These are phyloP conservation scores for Moelleriella libera DNA, from an alignment of 2,329 filamentous ascomycete species.

Conservation along the genomic window DNA sequence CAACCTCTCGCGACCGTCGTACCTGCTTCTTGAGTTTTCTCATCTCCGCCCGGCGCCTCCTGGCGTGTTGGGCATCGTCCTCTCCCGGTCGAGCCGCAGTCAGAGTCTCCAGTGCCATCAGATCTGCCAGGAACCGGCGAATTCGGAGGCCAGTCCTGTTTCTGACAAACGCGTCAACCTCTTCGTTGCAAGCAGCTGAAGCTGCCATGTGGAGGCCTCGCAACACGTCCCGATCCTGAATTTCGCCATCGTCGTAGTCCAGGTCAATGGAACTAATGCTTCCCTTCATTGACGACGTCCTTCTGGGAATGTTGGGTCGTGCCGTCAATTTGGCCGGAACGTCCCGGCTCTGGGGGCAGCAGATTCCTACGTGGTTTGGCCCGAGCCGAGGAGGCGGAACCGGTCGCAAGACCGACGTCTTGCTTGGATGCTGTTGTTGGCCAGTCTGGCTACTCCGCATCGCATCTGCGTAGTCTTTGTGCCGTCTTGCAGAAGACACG, in stretches of 20 bases:
- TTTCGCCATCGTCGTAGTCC: conserved; percentile 21
- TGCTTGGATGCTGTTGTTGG: not conserved
- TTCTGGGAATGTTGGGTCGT: conserved; percentile 19
- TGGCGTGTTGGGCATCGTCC: conserved; percentile 11
- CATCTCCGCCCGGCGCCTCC: conserved; percentile 15
- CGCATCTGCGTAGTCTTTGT: not conserved
- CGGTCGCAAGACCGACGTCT: not conserved
- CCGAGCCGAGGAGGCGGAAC: conserved; percentile 4
- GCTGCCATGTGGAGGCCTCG: conserved; percentile 40
- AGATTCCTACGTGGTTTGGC: conserved; percentile 11
- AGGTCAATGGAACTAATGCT: conserved; percentile 8
- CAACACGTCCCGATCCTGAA: conserved; percentile 37
- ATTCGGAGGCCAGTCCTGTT: conserved; percentile 37
- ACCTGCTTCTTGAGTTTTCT: conserved; percentile 20
- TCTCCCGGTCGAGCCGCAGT: conserved; percentile 14
- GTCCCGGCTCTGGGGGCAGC: conserved; percentile 13
- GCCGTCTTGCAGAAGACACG: not conserved
- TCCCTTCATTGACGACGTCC: conserved; percentile 19
- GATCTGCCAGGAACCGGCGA: conserved; percentile 38
- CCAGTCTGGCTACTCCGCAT: not conserved
- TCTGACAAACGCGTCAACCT: conserved; percentile 36
- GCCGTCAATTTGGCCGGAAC: conserved; percentile 10
- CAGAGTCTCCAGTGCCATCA: conserved; percentile 35
- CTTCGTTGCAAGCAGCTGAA: conserved; percentile 39
- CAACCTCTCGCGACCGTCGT: conserved; percentile 17